These are phyloP conservation scores for Pseudopyricularia javanii DNA, from an alignment of 2,329 filamentous ascomycete genomes.

Conservation along the genomic window DNA sequence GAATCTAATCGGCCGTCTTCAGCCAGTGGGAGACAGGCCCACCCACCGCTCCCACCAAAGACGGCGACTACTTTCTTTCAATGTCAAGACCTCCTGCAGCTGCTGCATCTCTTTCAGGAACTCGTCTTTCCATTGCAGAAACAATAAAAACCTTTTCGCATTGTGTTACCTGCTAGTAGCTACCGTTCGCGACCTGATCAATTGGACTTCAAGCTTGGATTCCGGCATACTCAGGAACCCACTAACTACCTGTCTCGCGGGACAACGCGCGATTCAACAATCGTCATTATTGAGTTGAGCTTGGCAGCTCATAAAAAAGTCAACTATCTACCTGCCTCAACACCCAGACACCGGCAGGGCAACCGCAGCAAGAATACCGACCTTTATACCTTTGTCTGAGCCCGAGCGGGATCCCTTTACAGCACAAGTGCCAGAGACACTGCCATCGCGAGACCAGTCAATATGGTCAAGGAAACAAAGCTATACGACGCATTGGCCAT, in stretches of 20 bases:
- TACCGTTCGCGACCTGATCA: neutral
- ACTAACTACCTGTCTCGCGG: neutral
- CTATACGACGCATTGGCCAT: conserved; percentile 80
- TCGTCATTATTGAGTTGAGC: neutral
- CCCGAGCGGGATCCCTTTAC: neutral
- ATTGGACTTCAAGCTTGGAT: neutral
- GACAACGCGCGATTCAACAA: neutral
- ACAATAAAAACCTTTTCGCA: no score
- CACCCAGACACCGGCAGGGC: neutral
- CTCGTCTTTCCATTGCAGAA: neutral
- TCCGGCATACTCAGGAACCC: neutral
- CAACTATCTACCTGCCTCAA: neutral
- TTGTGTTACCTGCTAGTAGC: neutral
- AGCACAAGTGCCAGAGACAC: neutral
- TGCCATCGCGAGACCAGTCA: conserved; percentile 5
- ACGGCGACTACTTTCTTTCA: neutral
- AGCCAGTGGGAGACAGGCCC: neutral
- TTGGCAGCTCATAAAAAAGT: neutral
- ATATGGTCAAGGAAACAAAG: conserved; percentile 48
- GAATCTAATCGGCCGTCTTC: neutral
- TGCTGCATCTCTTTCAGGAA: neutral
- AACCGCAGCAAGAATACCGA: neutral
- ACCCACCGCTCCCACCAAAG: neutral
- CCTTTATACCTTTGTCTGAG: neutral
- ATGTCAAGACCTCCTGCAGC: neutral